phyloP scores from a whole-genome alignment of 169 alveolate genomes.

The Besnoitia besnoiti region DNA sequence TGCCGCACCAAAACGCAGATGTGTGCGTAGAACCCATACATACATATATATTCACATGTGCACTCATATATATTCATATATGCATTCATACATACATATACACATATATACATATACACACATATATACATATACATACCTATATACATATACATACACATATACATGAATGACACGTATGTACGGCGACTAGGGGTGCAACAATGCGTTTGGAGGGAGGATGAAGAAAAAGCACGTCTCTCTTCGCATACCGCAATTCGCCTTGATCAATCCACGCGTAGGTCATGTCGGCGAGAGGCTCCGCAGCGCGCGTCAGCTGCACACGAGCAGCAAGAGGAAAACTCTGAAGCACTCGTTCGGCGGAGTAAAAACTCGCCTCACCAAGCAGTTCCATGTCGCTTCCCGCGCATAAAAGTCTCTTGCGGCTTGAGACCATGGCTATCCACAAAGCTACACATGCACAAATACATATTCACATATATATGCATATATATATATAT shows the following conservation, averaged over 20 bases:
- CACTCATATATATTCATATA: background rate
- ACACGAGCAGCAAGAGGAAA: background rate
- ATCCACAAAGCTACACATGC: background rate
- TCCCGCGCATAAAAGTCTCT: no score
- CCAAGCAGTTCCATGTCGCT: no score
- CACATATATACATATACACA: background rate
- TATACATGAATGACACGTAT: background rate
- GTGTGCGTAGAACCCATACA: background rate
- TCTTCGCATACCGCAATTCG: constrained; percentile 15
- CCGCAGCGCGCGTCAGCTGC: constrained; percentile 37
- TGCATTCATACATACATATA: background rate
- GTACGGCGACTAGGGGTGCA: background rate
- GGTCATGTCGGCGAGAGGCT: constrained; percentile 13
- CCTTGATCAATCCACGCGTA: constrained; percentile 30
- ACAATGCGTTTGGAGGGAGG: background rate
- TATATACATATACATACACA: background rate
- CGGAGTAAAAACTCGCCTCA: no score
- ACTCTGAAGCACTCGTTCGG: no score
- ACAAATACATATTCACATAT: background rate
- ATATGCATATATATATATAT: background rate
- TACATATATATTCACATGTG: background rate
- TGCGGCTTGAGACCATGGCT: no score
- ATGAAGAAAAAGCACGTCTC: background rate
- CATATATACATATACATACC: background rate
- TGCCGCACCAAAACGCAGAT: no score